Conservation (phyloP, 192 early-diverging fungal genomes). For the Podila clonocystis region DNA sequence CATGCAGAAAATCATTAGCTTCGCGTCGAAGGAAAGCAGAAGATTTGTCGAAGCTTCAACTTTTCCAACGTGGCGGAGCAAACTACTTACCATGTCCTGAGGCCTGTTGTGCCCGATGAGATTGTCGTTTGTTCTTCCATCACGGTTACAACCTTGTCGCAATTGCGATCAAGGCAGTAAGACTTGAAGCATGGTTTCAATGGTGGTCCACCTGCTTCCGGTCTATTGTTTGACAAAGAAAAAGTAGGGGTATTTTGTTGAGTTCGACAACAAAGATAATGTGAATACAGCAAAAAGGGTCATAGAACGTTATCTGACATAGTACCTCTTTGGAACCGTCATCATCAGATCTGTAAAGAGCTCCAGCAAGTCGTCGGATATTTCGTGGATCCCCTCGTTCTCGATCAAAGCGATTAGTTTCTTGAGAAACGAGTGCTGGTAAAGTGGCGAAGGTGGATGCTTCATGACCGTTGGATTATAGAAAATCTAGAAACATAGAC, state of each 20-base stretch:
- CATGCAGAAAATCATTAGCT: not conserved
- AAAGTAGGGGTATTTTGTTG: not conserved
- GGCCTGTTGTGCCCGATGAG: conserved; percentile 39
- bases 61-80: not conserved
- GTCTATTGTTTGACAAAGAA: conserved; percentile 10
- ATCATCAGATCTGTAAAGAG: conserved; percentile 40
- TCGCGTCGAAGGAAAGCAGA: not conserved
- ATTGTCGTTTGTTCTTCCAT: conserved; percentile 51
- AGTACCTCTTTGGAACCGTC: conserved; percentile 32
- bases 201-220: conserved; percentile 42
- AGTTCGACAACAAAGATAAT: not conserved
- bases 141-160: conserved; percentile 34
- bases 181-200: conserved; percentile 43
- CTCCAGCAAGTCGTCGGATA: conserved; percentile 31
- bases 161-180: conserved; percentile 26
- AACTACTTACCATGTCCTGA: conserved; percentile 36
- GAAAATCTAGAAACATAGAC: conserved; percentile 21
- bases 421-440: conserved; percentile 39
- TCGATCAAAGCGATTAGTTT: conserved; percentile 40
- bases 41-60: not conserved
- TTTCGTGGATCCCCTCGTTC: conserved; percentile 20
- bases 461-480: conserved; percentile 29
- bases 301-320: no score
- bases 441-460: conserved; percentile 31
- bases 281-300: no score